Percentiles rank a stretch among this genome's conserved stretches.
Evolutionary conservation across 441 rosid genomes (phyloP).

Genomic region (Gossypium davidsonii): DNA sequence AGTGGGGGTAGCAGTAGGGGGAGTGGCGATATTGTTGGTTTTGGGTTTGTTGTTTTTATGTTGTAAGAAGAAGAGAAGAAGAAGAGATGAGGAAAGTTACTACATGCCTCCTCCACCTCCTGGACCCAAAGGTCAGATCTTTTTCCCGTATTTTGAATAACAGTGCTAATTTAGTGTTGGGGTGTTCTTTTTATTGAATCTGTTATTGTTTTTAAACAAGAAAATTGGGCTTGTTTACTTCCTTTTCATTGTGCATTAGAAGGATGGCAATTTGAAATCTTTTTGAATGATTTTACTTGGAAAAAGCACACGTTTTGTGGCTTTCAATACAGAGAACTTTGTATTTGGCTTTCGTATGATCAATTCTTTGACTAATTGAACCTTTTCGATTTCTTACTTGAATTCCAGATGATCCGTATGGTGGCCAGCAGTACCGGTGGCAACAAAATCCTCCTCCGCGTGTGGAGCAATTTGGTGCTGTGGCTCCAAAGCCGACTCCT

Average conservation of each 20-base stretch:
- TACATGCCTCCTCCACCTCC: constrained; percentile 59
- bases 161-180: background rate
- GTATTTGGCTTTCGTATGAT: background rate
- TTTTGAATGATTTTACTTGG: background rate
- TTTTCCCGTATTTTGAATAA: background rate
- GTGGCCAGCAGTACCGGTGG: constrained; percentile 54
- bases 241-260: background rate
- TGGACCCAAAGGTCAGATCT: constrained; percentile 40
- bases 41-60: constrained; percentile 46
- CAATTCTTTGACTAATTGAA: background rate
- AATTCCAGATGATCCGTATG: constrained; percentile 50
- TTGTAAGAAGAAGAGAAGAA: constrained; percentile 47
- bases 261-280: background rate
- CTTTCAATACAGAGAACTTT: background rate
- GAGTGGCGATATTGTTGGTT: constrained; percentile 44
- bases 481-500: constrained; percentile 37
- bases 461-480: constrained; percentile 31
- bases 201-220: background rate
- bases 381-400: background rate
- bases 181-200: background rate
- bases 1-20: constrained; percentile 73
- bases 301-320: background rate
- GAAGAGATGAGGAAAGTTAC: constrained; percentile 47
- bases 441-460: constrained; percentile 55
- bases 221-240: background rate